Base-by-base conservation (phyloP, 306 rosid species). In the Oemleria cerasiformis region DNA sequence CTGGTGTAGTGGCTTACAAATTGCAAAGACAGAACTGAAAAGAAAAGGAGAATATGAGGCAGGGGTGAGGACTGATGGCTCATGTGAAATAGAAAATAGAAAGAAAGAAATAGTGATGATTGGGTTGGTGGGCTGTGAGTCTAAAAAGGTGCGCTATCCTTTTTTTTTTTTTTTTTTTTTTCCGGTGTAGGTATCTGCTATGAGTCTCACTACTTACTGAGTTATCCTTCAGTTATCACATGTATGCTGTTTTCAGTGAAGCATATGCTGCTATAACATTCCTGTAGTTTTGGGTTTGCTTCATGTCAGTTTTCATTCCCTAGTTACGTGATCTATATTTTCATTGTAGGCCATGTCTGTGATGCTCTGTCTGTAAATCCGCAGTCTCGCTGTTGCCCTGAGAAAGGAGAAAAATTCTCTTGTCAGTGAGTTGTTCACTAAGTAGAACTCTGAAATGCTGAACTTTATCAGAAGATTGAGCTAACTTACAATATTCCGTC, bases 391-490 rank as follows among this genome's bases (percentile, higher is more conserved):
- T 93, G 98, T 79, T 93, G 98, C 74, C 90, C 86, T 44, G 81
- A 72, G 71, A 73, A 65, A 15, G 92, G 92, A 77, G 87, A 84
- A 63, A 87, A 83, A 85, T 88, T 88, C 82, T 81, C 97, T 93
- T 93, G 98, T 85, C 88, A 91, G 96, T 93, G 94, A 93, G 98
- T 93, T 78, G 62, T 80, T 65, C 60, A 75, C 65, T 19, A n/a
- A 68, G 36, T 62, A 73, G 47, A 54, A 30, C 68, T 63, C 72
- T 78, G 13, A 75, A 70, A 74, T 68, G 57, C 30, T 60, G 64
- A 40, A 15, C 62, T 65, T 51, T 67, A 70, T 70, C 41, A 20
- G 56, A 75, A 43, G 58, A 38, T 9, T 56, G 45, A 38, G 64
- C 13, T 12, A 59, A 66, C 76, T 71, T 19, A 64, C 3, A 38